A percentile compares a stretch with the other conserved stretches of the same genome.
These are phyloP conservation scores for Wallacemonas rigidus DNA, from an alignment of 208 protist genomes.

Conservation along the genomic window DNA sequence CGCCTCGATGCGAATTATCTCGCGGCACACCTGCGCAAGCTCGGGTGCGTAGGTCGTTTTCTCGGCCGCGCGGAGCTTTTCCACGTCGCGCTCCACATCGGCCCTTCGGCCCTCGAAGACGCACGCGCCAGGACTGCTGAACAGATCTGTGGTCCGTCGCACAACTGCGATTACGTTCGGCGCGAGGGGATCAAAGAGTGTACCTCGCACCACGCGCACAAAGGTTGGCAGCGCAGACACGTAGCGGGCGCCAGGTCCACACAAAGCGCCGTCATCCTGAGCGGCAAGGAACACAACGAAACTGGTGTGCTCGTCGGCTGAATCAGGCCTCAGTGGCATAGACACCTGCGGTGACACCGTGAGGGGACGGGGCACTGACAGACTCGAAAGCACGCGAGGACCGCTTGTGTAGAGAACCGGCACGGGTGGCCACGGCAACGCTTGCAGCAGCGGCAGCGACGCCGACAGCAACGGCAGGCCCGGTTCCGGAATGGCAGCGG, in stretches of 20 bases:
- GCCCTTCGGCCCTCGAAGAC: constrained; percentile 55
- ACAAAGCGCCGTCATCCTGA: constrained; percentile 45
- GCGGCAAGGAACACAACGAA: constrained; percentile 71
- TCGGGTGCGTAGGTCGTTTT: neutral
- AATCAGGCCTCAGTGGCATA: neutral
- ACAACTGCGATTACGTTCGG: constrained; percentile 33
- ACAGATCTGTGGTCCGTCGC: constrained; percentile 67
- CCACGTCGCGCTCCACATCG: constrained; percentile 43
- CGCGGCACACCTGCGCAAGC: neutral
- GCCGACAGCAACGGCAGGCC: neutral
- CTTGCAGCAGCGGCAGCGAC: constrained; percentile 3
- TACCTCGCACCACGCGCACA: constrained; percentile 48
- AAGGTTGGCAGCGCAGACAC: constrained; percentile 58
- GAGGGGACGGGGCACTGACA: neutral
- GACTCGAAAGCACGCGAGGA: neutral
- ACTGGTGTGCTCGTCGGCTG: constrained; percentile 14
- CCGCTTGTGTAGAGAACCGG: constrained; percentile 58
- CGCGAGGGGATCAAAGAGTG: constrained; percentile 36
- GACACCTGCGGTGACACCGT: neutral
- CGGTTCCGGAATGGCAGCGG: constrained; percentile 46
- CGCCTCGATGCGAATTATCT: neutral
- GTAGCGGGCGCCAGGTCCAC: constrained; percentile 28
- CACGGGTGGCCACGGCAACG: constrained; percentile 74
- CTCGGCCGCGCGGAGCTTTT: constrained; percentile 35
- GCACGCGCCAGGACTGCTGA: constrained; percentile 69